Evolutionary conservation across 2,329 filamentous ascomycete genomes (phyloP).

Genomic region (Cladosporium sphaerospermum): DNA sequence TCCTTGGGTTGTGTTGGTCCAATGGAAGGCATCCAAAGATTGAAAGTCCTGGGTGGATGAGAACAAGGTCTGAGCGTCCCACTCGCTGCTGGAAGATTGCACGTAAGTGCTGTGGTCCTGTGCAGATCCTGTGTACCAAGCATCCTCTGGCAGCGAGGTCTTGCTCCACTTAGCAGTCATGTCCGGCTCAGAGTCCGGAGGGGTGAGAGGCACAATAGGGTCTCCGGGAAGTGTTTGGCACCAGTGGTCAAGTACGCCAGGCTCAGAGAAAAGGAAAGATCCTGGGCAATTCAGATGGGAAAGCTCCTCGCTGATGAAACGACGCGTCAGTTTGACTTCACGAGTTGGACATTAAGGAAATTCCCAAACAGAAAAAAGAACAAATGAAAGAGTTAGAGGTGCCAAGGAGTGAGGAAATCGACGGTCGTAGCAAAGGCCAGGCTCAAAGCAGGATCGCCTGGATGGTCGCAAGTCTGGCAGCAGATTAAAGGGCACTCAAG

Average conservation of each 20-base stretch:
- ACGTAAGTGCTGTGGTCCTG: conserved; percentile 21
- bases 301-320: conserved; percentile 24
- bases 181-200: conserved; percentile 28
- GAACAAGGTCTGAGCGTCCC: conserved; percentile 15
- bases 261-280: conserved; percentile 26
- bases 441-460: no score
- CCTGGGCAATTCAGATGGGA: conserved; percentile 21
- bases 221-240: conserved; percentile 23
- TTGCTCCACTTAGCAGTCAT: conserved; percentile 25
- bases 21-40: conserved; percentile 8
- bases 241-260: conserved; percentile 26
- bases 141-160: conserved; percentile 22
- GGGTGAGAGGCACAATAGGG: conserved; percentile 23
- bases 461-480: no score
- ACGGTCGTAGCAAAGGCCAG: no score
- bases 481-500: no score
- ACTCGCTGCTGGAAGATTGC: conserved; percentile 20
- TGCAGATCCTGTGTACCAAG: conserved; percentile 21
- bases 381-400: neutral
- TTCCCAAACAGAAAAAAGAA: conserved; percentile 3
- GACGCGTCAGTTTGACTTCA: conserved; percentile 22
- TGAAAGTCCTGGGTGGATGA: conserved; percentile 8
- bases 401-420: neutral
- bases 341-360: neutral
- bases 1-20: conserved; percentile 17